These are phyloP conservation scores for Fonsecaea multimorphosa DNA, from an alignment of 2,329 filamentous ascomycete species.

Conservation along the genomic window DNA sequence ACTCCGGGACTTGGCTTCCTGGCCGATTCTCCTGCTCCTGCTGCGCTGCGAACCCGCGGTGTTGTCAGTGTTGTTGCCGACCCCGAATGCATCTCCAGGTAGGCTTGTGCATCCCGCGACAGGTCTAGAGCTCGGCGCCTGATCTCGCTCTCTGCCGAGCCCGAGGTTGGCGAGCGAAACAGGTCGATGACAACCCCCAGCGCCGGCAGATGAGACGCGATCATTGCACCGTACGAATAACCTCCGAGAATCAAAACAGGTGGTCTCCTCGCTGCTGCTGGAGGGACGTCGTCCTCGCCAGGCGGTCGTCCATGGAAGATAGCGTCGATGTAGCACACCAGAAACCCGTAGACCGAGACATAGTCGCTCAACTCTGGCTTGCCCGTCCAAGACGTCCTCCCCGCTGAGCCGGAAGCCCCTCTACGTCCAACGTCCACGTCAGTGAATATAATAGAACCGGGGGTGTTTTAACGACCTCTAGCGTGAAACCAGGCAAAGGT, in stretches of 20 bases:
- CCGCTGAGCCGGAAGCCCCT: slow-evolving; percentile 75
- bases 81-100: slow-evolving; percentile 24
- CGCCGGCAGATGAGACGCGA: slow-evolving; percentile 73
- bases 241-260: slow-evolving; percentile 69
- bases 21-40: background rate
- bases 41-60: background rate
- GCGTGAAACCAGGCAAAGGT: background rate
- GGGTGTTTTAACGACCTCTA: too few species aligned
- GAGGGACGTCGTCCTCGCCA: slow-evolving; percentile 21
- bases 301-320: slow-evolving; percentile 19
- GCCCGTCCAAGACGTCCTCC: slow-evolving; percentile 85
- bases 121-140: slow-evolving; percentile 71
- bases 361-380: slow-evolving; percentile 84
- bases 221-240: slow-evolving; percentile 89
- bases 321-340: slow-evolving; percentile 53
- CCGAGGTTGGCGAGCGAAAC: slow-evolving; percentile 62
- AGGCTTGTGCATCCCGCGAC: slow-evolving; percentile 31
- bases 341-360: slow-evolving; percentile 78
- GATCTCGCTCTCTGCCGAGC: slow-evolving; percentile 70
- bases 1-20: slow-evolving; percentile 37
- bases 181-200: slow-evolving; percentile 63
- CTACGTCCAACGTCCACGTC: slow-evolving; percentile 54
- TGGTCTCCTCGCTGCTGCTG: slow-evolving; percentile 40
- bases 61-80: slow-evolving; percentile 20
- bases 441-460: background rate